These are phyloP conservation scores for Penicillium steckii DNA, from an alignment of 495 filamentous ascomycete species.

Conservation along the genomic window DNA sequence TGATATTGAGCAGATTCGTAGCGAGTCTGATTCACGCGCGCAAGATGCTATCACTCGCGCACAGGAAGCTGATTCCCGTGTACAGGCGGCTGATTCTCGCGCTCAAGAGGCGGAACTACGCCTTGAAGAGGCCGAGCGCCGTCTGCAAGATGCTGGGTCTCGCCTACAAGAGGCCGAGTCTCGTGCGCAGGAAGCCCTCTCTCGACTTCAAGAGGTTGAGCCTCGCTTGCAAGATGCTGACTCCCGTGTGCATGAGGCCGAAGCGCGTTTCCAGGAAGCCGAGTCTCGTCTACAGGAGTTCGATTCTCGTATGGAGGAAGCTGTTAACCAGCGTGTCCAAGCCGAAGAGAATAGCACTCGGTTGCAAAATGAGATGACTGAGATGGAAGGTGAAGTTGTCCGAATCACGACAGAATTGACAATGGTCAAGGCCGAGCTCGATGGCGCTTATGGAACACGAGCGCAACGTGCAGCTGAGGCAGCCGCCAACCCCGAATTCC, in stretches of 20 bases:
- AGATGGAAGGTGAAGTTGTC: constrained; percentile 78
- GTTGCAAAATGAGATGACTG: constrained; percentile 63
- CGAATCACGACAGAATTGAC: constrained; percentile 88
- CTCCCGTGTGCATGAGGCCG: constrained; percentile 14
- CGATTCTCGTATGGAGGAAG: constrained; percentile 25
- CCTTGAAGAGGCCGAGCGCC: background rate
- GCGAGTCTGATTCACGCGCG: constrained; percentile 33
- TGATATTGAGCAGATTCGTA: constrained; percentile 36
- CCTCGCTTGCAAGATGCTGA: background rate
- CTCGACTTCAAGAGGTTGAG: background rate
- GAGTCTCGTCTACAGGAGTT: constrained; percentile 9
- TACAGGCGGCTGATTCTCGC: background rate
- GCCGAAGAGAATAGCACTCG: constrained; percentile 51
- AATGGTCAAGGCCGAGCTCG: constrained; percentile 89
- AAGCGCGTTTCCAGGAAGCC: background rate
- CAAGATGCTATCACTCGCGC: constrained; percentile 21
- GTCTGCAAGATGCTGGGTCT: constrained; percentile 1
- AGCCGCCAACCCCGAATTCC: constrained; percentile 63
- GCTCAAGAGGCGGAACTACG: constrained; percentile 5
- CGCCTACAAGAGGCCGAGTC: background rate
- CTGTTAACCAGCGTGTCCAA: constrained; percentile 19
- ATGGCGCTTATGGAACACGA: constrained; percentile 83
- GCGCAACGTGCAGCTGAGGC: constrained; percentile 75
- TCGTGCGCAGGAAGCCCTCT: background rate
- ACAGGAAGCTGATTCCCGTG: background rate